Conservation (phyloP, 2,329 filamentous ascomycete species). For the Metarhizium rileyi region DNA sequence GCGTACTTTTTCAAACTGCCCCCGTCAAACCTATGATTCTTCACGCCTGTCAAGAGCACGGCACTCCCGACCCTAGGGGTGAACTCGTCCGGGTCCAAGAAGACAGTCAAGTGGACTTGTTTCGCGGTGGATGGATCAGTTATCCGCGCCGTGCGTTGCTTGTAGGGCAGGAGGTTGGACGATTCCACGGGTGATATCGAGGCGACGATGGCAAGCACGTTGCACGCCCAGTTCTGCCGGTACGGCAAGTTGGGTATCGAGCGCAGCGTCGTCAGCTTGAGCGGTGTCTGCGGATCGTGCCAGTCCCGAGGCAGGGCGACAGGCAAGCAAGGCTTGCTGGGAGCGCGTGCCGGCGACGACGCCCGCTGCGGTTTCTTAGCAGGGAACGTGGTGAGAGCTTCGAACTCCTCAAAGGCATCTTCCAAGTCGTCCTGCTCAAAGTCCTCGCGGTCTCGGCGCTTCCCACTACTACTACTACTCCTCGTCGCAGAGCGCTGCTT, state of each 20-base stretch:
- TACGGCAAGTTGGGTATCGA: constrained; percentile 43
- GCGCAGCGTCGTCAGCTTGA: constrained; percentile 41
- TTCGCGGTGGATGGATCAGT: constrained; percentile 42
- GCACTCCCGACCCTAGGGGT: constrained; percentile 36
- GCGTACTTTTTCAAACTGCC: constrained; percentile 35
- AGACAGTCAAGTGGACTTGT: constrained; percentile 43
- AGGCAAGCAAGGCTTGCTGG: constrained; percentile 12
- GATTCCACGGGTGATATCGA: constrained; percentile 38
- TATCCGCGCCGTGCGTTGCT: constrained; percentile 42
- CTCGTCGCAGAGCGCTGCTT: background rate
- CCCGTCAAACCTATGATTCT: constrained; percentile 46
- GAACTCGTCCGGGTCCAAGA: constrained; percentile 42
- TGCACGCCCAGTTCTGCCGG: constrained; percentile 48
- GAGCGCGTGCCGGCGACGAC: background rate
- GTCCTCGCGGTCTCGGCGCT: background rate
- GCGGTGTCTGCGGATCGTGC: constrained; percentile 30
- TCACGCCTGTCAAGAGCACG: constrained; percentile 43
- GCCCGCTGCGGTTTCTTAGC: constrained; percentile 3
- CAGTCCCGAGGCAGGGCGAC: constrained; percentile 31
- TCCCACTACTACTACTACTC: background rate
- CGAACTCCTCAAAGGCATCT: constrained; percentile 28
- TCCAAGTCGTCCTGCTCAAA: constrained; percentile 17
- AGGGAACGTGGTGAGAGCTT: constrained; percentile 24
- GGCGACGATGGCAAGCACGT: constrained; percentile 41
- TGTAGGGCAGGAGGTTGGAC: constrained; percentile 37